These are phyloP conservation scores for Rhodomyrtus psidioides DNA, from an alignment of 441 rosid species.

Conservation along the genomic window DNA sequence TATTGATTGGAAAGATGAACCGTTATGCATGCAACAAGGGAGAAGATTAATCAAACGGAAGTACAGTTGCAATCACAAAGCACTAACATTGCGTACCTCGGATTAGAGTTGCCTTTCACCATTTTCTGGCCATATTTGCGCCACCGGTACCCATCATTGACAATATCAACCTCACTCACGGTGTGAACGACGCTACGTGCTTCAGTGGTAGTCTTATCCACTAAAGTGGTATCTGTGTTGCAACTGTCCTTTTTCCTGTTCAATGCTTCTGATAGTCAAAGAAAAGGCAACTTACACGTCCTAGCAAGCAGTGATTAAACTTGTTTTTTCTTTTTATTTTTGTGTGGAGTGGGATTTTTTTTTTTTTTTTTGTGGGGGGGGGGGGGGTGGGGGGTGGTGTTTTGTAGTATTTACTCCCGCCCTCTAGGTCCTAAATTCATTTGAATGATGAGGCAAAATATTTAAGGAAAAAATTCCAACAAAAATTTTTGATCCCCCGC, in stretches of 20 bases:
- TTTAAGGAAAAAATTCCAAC: not conserved
- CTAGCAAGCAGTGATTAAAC: not conserved
- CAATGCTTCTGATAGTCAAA: not conserved
- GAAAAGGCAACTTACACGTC: not conserved
- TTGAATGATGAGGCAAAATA: not conserved
- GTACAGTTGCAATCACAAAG: not conserved
- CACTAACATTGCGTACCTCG: conserved; percentile 41
- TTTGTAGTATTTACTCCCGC: no score
- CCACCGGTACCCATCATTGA: conserved; percentile 96
- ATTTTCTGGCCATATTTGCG: conserved; percentile 97
- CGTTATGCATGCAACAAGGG: not conserved
- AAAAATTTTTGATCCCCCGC: not conserved
- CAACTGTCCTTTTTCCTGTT: conserved; percentile 55
- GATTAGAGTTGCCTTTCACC: conserved; percentile 93
- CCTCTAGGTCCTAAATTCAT: no score
- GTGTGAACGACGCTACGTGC: conserved; percentile 61
- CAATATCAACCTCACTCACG: conserved; percentile 63
- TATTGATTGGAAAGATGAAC: not conserved
- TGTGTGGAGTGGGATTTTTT: no score
- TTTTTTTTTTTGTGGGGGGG: no score
- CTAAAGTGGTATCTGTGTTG: conserved; percentile 24
- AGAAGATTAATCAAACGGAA: not conserved
- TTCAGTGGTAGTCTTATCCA: conserved; percentile 44
- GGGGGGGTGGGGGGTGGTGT: not conserved
- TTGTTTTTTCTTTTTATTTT: not conserved